Base-by-base conservation (phyloP, 2,329 filamentous ascomycete species). In the Triangularia setosa region DNA sequence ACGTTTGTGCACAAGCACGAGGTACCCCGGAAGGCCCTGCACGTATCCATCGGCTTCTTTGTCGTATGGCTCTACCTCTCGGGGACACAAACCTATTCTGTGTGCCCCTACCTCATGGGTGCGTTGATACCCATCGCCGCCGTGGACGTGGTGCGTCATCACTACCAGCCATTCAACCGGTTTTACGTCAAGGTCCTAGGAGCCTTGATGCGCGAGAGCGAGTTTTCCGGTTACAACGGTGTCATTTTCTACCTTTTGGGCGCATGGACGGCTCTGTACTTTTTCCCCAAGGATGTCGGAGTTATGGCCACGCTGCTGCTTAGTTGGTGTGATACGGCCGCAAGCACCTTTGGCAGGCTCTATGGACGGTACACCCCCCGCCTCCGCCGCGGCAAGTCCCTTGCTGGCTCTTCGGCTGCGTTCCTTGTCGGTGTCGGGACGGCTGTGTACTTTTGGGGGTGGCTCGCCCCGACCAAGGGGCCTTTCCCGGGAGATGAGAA, bases 311-410 rank as follows among this genome's bases (percentile, higher is more conserved):
- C 98, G 53, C 81, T 99, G 72, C 84, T 99, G 48, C 86, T 99
- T 24, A 96, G 91, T 74, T 99, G 95, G 95, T 99, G 95, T 78
- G 95, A 99, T 76, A 98, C 95, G 1, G 95, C 95, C 35, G 95
- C 95, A 59, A 95, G 90, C 74, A 99, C 95, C 0, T 93, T 99
- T 73, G 95, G 95, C 61, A 87, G 95, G 62, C 81, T 94, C 14
- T 98, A 91, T 79, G 95, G 95, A 52, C 86, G 90, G 67, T 93
- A 97, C 75, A 99, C 95, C 1, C 91, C 91, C 40, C 86, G 90
- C 60, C 85, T 99, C 62, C 87, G 95, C 67, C 85, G 85, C 67
- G 93, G 93, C 52, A 99, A 99, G 84, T 96, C 92, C 65, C 81
- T 98, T 27, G 95, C 95, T 18, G 95, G 95, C 0, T 95, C 91